phyloP scores from a whole-genome alignment of 2,329 filamentous ascomycete genomes.

The Colletotrichum euphorbiae region DNA sequence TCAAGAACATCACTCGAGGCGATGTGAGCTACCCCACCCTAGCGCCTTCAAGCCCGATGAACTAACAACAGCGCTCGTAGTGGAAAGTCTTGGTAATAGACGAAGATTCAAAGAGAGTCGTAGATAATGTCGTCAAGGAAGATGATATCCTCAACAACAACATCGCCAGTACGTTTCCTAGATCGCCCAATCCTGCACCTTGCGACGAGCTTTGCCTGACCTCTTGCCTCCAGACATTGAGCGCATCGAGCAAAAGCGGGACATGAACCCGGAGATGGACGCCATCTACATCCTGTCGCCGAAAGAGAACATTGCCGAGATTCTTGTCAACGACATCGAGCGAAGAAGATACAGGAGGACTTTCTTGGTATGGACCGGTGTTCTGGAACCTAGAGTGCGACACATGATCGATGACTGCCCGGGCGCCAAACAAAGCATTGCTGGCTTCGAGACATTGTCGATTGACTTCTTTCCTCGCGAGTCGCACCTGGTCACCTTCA shows the following conservation, averaged over 20 bases:
- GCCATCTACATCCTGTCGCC: conserved; percentile 93
- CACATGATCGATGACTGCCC: conserved; percentile 80
- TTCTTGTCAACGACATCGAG: conserved; percentile 92
- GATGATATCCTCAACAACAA: conserved; percentile 98
- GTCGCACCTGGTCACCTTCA: conserved; percentile 89
- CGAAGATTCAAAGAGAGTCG: conserved; percentile 82
- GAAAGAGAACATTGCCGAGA: conserved; percentile 89
- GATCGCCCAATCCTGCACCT: neutral
- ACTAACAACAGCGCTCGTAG: conserved; percentile 57
- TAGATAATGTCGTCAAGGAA: conserved; percentile 92
- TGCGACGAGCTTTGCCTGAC: conserved; percentile 33
- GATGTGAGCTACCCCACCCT: conserved; percentile 70
- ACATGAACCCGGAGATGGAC: conserved; percentile 89
- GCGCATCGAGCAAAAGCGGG: conserved; percentile 87
- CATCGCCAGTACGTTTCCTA: conserved; percentile 80
- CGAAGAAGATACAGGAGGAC: conserved; percentile 81
- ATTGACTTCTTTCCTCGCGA: conserved; percentile 93
- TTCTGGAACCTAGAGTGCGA: conserved; percentile 77
- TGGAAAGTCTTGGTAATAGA: conserved; percentile 98
- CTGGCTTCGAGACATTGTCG: conserved; percentile 84
- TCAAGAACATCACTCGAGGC: conserved; percentile 82
- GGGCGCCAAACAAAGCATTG: conserved; percentile 77
- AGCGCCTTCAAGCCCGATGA: neutral
- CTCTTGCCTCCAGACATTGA: conserved; percentile 80
- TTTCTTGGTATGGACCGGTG: conserved; percentile 86